Conservation (phyloP, 805 yeast species). For the Hanseniaspora hatyaiensis region DNA sequence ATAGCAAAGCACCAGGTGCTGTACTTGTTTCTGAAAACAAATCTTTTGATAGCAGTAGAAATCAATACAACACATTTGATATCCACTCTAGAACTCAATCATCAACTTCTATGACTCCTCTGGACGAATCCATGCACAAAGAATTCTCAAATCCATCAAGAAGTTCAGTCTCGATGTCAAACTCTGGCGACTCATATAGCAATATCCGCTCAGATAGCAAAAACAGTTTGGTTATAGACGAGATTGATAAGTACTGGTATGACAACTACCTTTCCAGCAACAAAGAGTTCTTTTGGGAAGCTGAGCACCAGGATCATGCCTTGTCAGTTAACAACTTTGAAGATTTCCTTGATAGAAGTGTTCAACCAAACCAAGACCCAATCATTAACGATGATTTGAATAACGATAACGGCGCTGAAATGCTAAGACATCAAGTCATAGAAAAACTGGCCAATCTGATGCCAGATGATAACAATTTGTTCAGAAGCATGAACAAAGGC, state of each 20-base stretch:
- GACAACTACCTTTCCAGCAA: constrained; percentile 1
- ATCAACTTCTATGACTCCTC: neutral
- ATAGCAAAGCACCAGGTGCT: neutral
- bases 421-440: constrained; percentile 8
- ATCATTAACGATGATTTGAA: neutral
- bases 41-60: neutral
- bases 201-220: neutral
- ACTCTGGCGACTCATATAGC: constrained; percentile 1
- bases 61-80: neutral
- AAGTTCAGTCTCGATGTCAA: neutral
- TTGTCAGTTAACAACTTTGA: neutral
- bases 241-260: constrained; percentile 15
- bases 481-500: neutral
- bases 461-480: neutral
- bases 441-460: constrained; percentile 11
- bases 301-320: neutral
- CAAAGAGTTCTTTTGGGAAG: neutral
- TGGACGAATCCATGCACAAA: constrained; percentile 18
- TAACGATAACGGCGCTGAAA: neutral
- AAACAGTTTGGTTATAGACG: constrained; percentile 4
- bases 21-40: too few relatives aligned
- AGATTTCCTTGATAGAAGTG: constrained; percentile 8
- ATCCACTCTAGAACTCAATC: too few relatives aligned
- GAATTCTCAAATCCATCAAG: constrained; percentile 11
- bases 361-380: neutral